These are phyloP conservation scores for Keithomyces neogunnii DNA, from an alignment of 2,329 filamentous ascomycete species.

Conservation along the genomic window DNA sequence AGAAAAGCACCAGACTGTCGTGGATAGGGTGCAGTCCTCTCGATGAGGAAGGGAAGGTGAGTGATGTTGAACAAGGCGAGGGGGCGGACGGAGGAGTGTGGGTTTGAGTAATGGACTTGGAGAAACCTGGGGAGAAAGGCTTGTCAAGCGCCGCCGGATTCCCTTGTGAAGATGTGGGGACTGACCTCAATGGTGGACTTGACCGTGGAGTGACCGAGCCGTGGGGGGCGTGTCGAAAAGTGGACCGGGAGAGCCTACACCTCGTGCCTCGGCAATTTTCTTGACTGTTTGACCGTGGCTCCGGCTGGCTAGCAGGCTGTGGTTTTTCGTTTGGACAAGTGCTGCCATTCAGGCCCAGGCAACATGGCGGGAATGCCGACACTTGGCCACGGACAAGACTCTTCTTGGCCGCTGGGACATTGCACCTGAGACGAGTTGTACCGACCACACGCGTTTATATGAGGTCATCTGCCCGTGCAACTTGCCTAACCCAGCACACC, in stretches of 20 bases:
- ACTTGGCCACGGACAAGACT: too few species aligned
- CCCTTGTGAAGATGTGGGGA: constrained; percentile 3
- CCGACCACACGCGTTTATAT: too few species aligned
- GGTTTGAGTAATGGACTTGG: background rate
- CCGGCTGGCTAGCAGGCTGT: background rate
- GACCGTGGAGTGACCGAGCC: background rate
- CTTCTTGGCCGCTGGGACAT: too few species aligned
- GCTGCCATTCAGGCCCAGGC: too few species aligned
- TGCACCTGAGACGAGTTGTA: too few species aligned
- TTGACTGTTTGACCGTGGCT: background rate
- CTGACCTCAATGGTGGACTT: background rate
- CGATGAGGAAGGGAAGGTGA: background rate
- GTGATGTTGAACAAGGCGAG: background rate
- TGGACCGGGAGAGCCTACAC: background rate
- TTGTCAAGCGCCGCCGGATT: background rate
- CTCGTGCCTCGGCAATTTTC: constrained; percentile 9
- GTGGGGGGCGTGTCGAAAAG: background rate
- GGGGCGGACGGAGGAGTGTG: background rate
- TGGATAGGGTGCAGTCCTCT: background rate
- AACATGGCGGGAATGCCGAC: background rate
- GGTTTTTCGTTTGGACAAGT: too few species aligned
- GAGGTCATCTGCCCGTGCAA: background rate
- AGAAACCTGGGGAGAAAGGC: background rate
- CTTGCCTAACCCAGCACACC: background rate
- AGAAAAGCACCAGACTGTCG: background rate